These are phyloP conservation scores for Lentinula sp. DNA, from an alignment of 768 basidiomycete species.

Conservation along the genomic window DNA sequence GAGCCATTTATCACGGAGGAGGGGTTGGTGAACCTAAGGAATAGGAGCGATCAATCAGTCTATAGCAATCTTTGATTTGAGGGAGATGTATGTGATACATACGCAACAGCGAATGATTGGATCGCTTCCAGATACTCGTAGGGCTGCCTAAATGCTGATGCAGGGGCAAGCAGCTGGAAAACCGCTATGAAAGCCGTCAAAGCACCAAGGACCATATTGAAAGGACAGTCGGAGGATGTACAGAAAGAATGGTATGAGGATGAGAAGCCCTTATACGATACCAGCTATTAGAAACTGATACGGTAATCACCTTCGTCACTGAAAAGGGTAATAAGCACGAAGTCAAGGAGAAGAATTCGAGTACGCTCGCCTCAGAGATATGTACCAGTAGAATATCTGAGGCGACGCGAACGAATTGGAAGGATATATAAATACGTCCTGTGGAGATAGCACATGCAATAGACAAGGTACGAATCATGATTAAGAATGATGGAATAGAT, in stretches of 20 bases:
- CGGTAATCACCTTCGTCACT: not conserved
- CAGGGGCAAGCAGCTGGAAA: not conserved
- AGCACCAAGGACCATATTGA: not conserved
- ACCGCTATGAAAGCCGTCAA: not conserved
- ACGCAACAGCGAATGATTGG: not conserved
- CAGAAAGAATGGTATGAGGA: no score
- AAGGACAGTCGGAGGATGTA: not conserved
- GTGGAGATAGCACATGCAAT: not conserved
- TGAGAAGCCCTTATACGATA: not conserved
- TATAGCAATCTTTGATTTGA: not conserved
- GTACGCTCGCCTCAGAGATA: not conserved
- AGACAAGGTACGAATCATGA: not conserved
- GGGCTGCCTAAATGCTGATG: not conserved
- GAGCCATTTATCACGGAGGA: not conserved
- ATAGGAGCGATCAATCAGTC: not conserved
- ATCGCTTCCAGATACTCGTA: not conserved
- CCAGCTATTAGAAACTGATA: not conserved
- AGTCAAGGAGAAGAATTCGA: not conserved
- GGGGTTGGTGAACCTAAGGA: not conserved
- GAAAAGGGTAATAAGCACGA: not conserved
- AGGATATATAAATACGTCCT: not conserved
- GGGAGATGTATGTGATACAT: not conserved
- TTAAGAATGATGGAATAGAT: not conserved
- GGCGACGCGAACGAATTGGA: not conserved
- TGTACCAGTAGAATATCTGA: not conserved